Percentiles rank a stretch among this genome's conserved stretches.
Conservation (phyloP, 2,329 filamentous ascomycete species). For the Seiridium cupressi region DNA sequence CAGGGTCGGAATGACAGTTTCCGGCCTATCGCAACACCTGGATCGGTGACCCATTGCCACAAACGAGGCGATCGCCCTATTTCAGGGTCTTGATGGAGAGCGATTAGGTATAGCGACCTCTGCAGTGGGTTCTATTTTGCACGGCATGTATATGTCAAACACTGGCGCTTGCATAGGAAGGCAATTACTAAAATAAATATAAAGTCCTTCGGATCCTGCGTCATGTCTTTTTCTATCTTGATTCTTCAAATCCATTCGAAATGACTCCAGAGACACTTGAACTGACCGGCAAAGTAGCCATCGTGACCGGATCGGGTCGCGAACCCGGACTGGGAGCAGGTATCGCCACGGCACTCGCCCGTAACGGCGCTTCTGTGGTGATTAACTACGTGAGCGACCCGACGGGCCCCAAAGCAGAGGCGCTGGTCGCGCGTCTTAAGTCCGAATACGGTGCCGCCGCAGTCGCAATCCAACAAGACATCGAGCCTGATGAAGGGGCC, state of each 20-base stretch:
- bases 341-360: constrained; percentile 24
- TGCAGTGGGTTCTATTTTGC: too few relatives aligned
- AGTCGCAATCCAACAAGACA: constrained; percentile 17
- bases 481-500: constrained; percentile 14
- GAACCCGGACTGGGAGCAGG: constrained; percentile 32
- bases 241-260: background rate
- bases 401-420: constrained; percentile 11
- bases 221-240: too few relatives aligned
- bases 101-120: too few relatives aligned
- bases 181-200: too few relatives aligned
- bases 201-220: too few relatives aligned
- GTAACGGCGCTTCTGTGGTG: constrained; percentile 19
- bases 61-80: too few relatives aligned
- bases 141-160: too few relatives aligned
- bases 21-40: too few relatives aligned
- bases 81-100: too few relatives aligned
- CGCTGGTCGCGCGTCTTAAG: constrained; percentile 12
- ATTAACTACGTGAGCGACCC: constrained; percentile 19
- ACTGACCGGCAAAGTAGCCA: constrained; percentile 31
- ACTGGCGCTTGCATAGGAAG: too few relatives aligned
- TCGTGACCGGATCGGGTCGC: constrained; percentile 34
- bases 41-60: too few relatives aligned
- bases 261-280: constrained; percentile 20
- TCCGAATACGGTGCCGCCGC: constrained; percentile 12
- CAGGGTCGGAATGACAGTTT: too few relatives aligned